A percentile compares a stretch with the other conserved stretches of the same genome.
Evolutionary conservation across 2,329 filamentous ascomycete genomes (phyloP).

Genomic region (Gaeumannomyces sp.): DNA sequence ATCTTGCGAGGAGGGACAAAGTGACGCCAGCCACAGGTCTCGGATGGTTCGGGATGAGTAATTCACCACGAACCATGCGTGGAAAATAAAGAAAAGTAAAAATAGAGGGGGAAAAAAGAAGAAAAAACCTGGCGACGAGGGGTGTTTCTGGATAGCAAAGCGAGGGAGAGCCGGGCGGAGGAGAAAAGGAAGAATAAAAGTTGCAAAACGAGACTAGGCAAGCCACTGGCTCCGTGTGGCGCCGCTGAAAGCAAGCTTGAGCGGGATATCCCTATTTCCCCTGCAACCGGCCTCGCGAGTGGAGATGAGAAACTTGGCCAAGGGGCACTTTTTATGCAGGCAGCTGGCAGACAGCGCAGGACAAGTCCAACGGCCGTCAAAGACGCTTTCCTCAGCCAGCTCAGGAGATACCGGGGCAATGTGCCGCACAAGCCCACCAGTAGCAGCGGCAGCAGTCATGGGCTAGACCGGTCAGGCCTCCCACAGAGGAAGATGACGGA

Average conservation of each 20-base stretch:
- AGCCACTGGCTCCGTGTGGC: not conserved
- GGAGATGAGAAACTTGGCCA: not conserved
- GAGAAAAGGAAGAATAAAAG: not conserved
- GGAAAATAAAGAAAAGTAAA: slow-evolving; percentile 10
- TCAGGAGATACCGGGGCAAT: not conserved
- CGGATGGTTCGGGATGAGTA: not conserved
- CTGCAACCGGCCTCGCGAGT: not conserved
- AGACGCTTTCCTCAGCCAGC: too few relatives aligned
- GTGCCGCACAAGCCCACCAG: too few relatives aligned
- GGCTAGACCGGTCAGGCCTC: not conserved
- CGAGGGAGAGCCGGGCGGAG: not conserved
- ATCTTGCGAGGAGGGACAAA: not conserved
- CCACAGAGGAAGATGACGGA: not conserved
- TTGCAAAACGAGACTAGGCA: not conserved
- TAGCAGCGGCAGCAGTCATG: not conserved
- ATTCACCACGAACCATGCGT: not conserved
- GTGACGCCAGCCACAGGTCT: not conserved
- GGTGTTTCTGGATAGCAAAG: not conserved
- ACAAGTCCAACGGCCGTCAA: not conserved
- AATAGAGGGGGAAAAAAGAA: too few relatives aligned
- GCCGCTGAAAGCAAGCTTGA: not conserved
- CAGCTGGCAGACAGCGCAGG: not conserved
- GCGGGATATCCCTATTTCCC: not conserved
- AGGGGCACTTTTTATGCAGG: not conserved
- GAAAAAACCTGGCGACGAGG: not conserved